Evolutionary conservation across 306 rosid genomes (phyloP).

Genomic region (Rosa lucieae): DNA sequence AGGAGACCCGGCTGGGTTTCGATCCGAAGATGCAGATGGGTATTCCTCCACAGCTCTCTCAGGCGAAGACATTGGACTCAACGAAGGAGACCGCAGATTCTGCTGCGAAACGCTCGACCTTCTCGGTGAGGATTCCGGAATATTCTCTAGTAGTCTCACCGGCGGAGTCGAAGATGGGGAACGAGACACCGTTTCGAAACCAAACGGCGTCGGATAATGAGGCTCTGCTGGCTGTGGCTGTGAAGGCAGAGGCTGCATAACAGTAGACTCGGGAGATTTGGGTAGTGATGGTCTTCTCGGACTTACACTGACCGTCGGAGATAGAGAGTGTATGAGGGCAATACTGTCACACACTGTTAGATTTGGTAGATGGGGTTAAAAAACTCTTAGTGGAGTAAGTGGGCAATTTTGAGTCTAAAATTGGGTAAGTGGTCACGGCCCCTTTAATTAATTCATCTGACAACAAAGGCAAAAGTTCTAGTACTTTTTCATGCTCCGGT

Average conservation of each 20-base stretch:
- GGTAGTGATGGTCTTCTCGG: too few relatives aligned
- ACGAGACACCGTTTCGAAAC: background rate
- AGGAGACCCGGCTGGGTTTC: conserved; percentile 12
- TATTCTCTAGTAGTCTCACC: conserved; percentile 30
- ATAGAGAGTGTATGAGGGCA: too few relatives aligned
- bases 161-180: conserved; percentile 19
- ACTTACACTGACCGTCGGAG: too few relatives aligned
- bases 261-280: conserved; percentile 18
- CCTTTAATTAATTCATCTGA: too few relatives aligned
- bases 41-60: conserved; percentile 20
- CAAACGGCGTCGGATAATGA: conserved; percentile 17
- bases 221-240: background rate
- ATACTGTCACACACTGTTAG: too few relatives aligned
- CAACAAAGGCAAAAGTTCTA: too few relatives aligned
- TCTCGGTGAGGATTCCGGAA: conserved; percentile 22
- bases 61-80: conserved; percentile 32
- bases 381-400: too few relatives aligned
- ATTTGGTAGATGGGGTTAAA: too few relatives aligned
- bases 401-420: too few relatives aligned
- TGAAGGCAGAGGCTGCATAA: conserved; percentile 6
- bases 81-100: conserved; percentile 28
- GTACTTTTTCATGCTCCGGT: too few relatives aligned
- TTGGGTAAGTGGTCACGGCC: too few relatives aligned
- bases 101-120: conserved; percentile 18
- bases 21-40: conserved; percentile 15